Evolutionary conservation across 495 filamentous ascomycete genomes (phyloP).

Genomic region (Daldinia caldariorum): DNA sequence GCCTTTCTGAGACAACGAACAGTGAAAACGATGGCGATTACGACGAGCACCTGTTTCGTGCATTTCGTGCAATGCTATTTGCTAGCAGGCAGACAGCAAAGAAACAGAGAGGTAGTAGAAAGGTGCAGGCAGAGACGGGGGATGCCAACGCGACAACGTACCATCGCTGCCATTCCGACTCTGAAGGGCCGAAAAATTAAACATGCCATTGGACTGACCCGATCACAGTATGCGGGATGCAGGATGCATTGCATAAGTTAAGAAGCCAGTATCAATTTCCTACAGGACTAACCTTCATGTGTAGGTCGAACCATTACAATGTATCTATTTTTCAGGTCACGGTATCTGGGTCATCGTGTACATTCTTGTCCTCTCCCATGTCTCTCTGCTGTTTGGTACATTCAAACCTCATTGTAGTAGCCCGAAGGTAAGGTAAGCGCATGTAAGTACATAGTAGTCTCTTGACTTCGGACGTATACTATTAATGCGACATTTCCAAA

Average conservation of each 20-base stretch:
- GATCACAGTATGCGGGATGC: conserved; percentile 29
- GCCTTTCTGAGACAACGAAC: conserved; percentile 24
- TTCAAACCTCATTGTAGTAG: neutral
- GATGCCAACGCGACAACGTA: conserved; percentile 34
- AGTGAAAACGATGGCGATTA: conserved; percentile 28
- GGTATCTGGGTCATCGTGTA: conserved; percentile 29
- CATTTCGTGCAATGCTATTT: conserved; percentile 27
- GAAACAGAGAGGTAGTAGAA: conserved; percentile 25
- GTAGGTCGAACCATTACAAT: conserved; percentile 15
- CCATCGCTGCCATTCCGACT: conserved; percentile 34
- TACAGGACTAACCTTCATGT: conserved; percentile 20
- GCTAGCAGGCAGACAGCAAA: conserved; percentile 31
- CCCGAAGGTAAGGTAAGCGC: neutral
- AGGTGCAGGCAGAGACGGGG: conserved; percentile 32
- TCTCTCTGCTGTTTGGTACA: conserved; percentile 5
- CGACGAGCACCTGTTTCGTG: conserved; percentile 32
- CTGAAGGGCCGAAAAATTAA: conserved; percentile 17
- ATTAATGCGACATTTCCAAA: conserved; percentile 16
- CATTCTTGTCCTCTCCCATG: conserved; percentile 1
- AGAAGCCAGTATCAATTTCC: conserved; percentile 19
- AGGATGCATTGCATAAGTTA: conserved; percentile 31
- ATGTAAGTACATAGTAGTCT: conserved; percentile 3
- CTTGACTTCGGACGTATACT: conserved; percentile 16
- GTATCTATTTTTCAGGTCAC: neutral
- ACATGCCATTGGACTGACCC: conserved; percentile 31